phyloP scores from a whole-genome alignment of 768 basidiomycete species.

The Russula sp. region DNA sequence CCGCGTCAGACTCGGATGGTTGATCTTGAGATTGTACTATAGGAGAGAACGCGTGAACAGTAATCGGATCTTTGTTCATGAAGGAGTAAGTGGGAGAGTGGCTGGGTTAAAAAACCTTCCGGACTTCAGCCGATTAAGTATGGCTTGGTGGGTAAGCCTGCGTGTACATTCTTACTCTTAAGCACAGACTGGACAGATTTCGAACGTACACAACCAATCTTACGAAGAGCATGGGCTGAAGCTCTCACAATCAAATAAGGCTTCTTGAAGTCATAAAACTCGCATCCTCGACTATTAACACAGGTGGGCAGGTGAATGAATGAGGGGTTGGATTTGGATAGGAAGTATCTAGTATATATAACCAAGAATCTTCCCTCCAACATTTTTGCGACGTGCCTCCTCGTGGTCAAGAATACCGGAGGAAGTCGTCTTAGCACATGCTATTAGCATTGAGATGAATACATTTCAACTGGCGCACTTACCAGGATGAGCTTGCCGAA shows the following conservation, averaged over 20 bases:
- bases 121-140: no score
- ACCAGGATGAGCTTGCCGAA: constrained; percentile 97
- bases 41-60: constrained; percentile 11
- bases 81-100: not conserved
- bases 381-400: constrained; percentile 97
- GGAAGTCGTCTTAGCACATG: constrained; percentile 73
- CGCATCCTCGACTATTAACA: not conserved
- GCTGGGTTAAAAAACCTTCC: no score
- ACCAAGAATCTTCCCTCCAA: constrained; percentile 92
- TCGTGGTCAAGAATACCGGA: constrained; percentile 99
- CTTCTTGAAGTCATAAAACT: not conserved
- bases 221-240: not conserved
- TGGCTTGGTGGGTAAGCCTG: no score
- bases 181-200: no score
- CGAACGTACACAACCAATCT: no score
- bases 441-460: not conserved
- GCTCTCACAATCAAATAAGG: not conserved
- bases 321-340: not conserved
- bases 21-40: not conserved
- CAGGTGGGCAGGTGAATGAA: not conserved
- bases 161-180: no score
- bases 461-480: constrained; percentile 34
- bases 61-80: constrained; percentile 8
- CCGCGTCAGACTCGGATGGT: not conserved
- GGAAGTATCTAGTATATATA: constrained; percentile 72